Evolutionary conservation across 2,329 filamentous ascomycete species (phyloP).

Genomic region (Penicillium sp.): DNA sequence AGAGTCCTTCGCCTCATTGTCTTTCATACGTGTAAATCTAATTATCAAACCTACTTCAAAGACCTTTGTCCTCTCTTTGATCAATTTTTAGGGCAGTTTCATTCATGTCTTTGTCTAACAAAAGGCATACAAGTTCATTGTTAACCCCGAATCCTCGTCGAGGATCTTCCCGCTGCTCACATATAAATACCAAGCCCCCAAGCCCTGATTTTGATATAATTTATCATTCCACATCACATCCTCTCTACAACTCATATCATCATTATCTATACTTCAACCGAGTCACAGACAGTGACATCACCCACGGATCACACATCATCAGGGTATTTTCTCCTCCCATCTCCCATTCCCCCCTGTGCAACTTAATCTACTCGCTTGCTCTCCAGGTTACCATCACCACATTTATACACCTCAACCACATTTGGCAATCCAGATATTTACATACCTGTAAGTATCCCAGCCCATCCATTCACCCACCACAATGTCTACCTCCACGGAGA

Average conservation of each 20-base stretch:
- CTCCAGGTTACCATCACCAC: neutral
- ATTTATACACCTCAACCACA: neutral
- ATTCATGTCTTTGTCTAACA: neutral
- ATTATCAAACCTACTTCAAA: neutral
- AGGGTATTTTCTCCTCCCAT: neutral
- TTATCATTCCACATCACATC: neutral
- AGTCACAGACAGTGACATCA: neutral
- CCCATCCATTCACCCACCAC: neutral
- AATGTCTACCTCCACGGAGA: neutral
- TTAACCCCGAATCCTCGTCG: neutral
- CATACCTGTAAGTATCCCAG: neutral
- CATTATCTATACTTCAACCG: neutral
- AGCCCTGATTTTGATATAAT: neutral
- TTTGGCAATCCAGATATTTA: neutral
- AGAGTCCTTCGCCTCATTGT: neutral
- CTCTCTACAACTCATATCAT: neutral
- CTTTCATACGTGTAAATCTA: neutral
- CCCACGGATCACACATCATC: neutral
- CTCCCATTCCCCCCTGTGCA: neutral
- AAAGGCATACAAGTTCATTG: neutral
- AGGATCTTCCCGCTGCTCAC: neutral
- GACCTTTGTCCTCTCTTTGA: neutral
- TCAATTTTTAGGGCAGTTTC: neutral
- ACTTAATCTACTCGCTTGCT: neutral
- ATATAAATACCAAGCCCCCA: conserved; percentile 6